phyloP scores from a whole-genome alignment of 768 basidiomycete species.

The Suillus discolor region DNA sequence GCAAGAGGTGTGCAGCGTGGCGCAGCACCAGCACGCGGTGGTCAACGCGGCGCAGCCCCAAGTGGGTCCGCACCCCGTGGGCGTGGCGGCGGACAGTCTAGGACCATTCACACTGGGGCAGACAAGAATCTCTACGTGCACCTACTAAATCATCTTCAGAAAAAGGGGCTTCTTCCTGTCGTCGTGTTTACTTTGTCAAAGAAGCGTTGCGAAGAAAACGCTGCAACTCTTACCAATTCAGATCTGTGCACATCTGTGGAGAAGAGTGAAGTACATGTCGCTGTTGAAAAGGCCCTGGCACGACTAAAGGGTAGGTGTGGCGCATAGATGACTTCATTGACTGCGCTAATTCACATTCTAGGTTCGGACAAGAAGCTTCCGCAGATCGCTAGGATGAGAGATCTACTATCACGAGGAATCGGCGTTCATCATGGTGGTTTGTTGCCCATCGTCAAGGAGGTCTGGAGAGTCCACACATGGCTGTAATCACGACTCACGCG shows the following conservation, averaged over 20 bases:
- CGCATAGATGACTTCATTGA: constrained; percentile 4
- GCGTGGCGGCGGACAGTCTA: constrained; percentile 48
- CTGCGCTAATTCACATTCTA: constrained; percentile 33
- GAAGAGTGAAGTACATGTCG: constrained; percentile 96
- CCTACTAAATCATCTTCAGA: constrained; percentile 82
- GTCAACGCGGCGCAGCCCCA: constrained; percentile 51
- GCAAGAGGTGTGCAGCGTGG: constrained; percentile 52
- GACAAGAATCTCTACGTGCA: constrained; percentile 97
- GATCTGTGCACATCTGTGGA: constrained; percentile 89
- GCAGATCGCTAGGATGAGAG: constrained; percentile 89
- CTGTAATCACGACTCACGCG: constrained; percentile 4
- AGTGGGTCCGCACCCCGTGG: constrained; percentile 36
- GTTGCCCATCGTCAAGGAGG: constrained; percentile 96
- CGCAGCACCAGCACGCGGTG: constrained; percentile 50
- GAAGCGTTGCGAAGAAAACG: constrained; percentile 96
- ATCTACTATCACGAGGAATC: constrained; percentile 88
- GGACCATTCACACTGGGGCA: constrained; percentile 64
- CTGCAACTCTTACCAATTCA: constrained; percentile 80
- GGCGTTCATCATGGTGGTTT: constrained; percentile 98
- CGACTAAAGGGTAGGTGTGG: constrained; percentile 77
- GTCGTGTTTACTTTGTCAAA: constrained; percentile 98
- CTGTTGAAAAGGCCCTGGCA: constrained; percentile 88
- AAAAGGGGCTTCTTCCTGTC: constrained; percentile 85
- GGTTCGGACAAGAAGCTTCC: constrained; percentile 92
- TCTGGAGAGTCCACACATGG: constrained; percentile 31